phyloP scores from a whole-genome alignment of 192 early-diverging fungal species.

The Hyaloraphidium curvatum region DNA sequence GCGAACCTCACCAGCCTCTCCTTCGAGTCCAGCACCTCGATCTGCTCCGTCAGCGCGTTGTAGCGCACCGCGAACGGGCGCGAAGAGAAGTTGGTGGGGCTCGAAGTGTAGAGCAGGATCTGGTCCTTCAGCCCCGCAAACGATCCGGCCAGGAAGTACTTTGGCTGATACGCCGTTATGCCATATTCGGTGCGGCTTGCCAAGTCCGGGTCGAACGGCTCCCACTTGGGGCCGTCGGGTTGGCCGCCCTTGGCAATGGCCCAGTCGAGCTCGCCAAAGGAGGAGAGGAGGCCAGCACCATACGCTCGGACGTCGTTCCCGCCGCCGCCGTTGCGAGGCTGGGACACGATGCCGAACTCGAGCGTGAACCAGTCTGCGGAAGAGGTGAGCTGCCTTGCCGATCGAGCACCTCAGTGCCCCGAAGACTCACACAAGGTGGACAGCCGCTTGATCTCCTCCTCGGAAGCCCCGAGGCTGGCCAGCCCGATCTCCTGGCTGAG shows the following conservation, averaged over 20 bases:
- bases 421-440: constrained; percentile 46
- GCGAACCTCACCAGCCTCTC: constrained; percentile 70
- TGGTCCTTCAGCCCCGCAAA: constrained; percentile 85
- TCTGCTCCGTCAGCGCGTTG: constrained; percentile 70
- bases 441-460: constrained; percentile 77
- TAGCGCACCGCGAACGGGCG: constrained; percentile 83
- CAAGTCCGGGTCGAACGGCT: constrained; percentile 67
- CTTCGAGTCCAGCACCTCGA: constrained; percentile 79
- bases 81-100: constrained; percentile 51
- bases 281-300: constrained; percentile 80
- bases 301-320: constrained; percentile 58
- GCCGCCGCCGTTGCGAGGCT: not conserved
- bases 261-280: constrained; percentile 94
- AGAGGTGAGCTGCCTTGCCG: not conserved
- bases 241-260: too few relatives aligned
- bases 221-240: constrained; percentile 54
- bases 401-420: too few relatives aligned
- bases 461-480: constrained; percentile 75
- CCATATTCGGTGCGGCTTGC: constrained; percentile 19
- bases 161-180: constrained; percentile 83
- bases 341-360: constrained; percentile 75
- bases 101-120: too few relatives aligned
- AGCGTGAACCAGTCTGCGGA: constrained; percentile 80
- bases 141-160: constrained; percentile 86
- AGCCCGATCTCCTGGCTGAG: constrained; percentile 74